Evolutionary conservation across 2,329 filamentous ascomycete species (phyloP).

Genomic region (Alternaria solani): DNA sequence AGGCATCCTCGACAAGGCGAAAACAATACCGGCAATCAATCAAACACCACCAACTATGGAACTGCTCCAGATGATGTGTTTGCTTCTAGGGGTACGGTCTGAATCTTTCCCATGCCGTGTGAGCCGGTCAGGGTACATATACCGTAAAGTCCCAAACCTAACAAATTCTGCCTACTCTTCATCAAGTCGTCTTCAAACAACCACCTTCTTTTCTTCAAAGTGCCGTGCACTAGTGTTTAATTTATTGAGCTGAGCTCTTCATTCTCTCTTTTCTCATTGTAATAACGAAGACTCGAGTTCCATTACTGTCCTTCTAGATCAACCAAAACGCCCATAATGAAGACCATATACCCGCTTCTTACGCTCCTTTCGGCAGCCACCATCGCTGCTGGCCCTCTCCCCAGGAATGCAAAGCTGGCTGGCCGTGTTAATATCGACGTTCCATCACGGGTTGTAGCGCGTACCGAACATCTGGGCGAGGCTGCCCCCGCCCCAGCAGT

Average conservation of each 20-base stretch:
- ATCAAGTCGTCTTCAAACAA: constrained; percentile 16
- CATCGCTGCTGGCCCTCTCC: constrained; percentile 33
- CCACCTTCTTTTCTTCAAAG: constrained; percentile 25
- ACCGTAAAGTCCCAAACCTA: constrained; percentile 6
- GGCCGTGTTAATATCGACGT: constrained; percentile 12
- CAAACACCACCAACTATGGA: constrained; percentile 25
- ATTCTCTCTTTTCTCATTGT: constrained; percentile 22
- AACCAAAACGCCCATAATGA: constrained; percentile 27
- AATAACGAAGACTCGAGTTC: constrained; percentile 8
- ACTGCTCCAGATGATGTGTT: constrained; percentile 16
- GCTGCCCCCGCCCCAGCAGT: constrained; percentile 17
- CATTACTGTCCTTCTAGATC: constrained; percentile 4
- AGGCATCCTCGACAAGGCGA: constrained; percentile 17
- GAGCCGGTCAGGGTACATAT: constrained; percentile 20
- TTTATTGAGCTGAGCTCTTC: constrained; percentile 35
- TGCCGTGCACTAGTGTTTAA: constrained; percentile 36
- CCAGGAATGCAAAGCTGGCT: constrained; percentile 9
- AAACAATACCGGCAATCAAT: constrained; percentile 13
- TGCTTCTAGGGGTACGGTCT: constrained; percentile 17
- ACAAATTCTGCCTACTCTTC: constrained; percentile 7
- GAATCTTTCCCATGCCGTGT: constrained; percentile 10
- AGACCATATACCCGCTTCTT: constrained; percentile 35
- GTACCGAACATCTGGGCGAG: constrained; percentile 21
- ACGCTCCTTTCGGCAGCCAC: constrained; percentile 29
- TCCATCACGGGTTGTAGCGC: constrained; percentile 15